These are phyloP conservation scores for Apostasia shenzhenica DNA, from an alignment of 106 monocot species.

Conservation along the genomic window DNA sequence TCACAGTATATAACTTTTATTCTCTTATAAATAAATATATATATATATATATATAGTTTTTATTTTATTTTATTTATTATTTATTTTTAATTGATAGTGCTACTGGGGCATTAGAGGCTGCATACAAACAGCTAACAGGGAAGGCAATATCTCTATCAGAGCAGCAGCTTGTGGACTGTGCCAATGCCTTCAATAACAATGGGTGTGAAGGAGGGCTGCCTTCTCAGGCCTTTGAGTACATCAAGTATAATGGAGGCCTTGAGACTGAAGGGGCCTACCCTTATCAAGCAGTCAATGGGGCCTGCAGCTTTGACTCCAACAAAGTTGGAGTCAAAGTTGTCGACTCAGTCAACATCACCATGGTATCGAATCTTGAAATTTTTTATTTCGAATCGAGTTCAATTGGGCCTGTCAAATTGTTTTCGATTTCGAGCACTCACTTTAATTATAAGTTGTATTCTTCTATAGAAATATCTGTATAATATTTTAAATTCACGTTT, in stretches of 20 bases:
- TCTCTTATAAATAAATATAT: too few relatives aligned
- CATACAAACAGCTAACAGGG: constrained; percentile 75
- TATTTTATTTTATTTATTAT: neutral
- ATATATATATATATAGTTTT: neutral
- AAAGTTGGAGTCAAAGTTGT: constrained; percentile 63
- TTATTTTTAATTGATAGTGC: constrained; percentile 35
- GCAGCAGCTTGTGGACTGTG: constrained; percentile 91
- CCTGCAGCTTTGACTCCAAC: constrained; percentile 45
- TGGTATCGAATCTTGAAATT: constrained; percentile 16
- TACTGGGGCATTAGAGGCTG: constrained; percentile 80
- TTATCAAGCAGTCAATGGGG: constrained; percentile 59
- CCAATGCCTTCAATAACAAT: constrained; percentile 60
- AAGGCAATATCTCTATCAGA: constrained; percentile 66
- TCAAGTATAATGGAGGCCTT: constrained; percentile 81
- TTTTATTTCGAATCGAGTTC: too few relatives aligned
- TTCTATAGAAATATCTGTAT: too few relatives aligned
- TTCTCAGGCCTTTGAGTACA: constrained; percentile 83
- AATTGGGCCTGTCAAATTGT: too few relatives aligned
- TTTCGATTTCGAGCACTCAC: too few relatives aligned
- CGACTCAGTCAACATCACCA: constrained; percentile 66
- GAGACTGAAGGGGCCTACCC: constrained; percentile 91
- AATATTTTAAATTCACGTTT: too few relatives aligned
- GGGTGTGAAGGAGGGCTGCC: constrained; percentile 82
- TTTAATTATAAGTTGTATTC: too few relatives aligned
- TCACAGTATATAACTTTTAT: too few relatives aligned